phyloP scores from a whole-genome alignment of 306 rosid genomes.

The Inga laurina region DNA sequence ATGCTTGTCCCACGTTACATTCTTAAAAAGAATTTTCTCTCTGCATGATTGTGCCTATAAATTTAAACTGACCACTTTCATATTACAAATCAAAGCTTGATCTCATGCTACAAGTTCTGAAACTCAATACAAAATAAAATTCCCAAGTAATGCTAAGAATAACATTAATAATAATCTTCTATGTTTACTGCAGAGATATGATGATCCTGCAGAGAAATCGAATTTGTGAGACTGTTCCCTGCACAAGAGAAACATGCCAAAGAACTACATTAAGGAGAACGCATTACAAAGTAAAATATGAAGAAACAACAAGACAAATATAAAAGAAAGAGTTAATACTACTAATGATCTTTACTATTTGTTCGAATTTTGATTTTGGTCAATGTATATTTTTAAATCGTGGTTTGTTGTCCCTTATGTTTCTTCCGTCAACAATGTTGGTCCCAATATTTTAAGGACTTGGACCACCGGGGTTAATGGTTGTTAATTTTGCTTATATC shows the following conservation, averaged over 20 bases:
- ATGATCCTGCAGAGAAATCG: slow-evolving; percentile 61
- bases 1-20: neutral
- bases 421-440: no score
- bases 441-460: no score
- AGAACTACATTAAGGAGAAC: neutral
- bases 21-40: neutral
- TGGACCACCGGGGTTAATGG: no score
- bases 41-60: neutral
- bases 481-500: no score
- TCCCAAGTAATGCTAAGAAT: slow-evolving; percentile 38
- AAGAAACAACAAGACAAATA: neutral
- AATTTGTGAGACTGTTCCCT: slow-evolving; percentile 87
- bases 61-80: neutral
- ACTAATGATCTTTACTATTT: no score
- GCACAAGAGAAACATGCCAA: slow-evolving; percentile 41
- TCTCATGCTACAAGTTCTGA: slow-evolving; percentile 2
- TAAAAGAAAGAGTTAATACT: no score
- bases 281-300: neutral
- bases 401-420: no score
- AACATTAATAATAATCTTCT: slow-evolving; percentile 42
- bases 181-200: slow-evolving; percentile 34
- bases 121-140: slow-evolving; percentile 36
- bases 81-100: neutral
- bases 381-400: no score
- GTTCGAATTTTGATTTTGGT: no score